These are phyloP conservation scores for Scenedesmus sp. DNA, from an alignment of 163 green algal genomes.

Conservation along the genomic window DNA sequence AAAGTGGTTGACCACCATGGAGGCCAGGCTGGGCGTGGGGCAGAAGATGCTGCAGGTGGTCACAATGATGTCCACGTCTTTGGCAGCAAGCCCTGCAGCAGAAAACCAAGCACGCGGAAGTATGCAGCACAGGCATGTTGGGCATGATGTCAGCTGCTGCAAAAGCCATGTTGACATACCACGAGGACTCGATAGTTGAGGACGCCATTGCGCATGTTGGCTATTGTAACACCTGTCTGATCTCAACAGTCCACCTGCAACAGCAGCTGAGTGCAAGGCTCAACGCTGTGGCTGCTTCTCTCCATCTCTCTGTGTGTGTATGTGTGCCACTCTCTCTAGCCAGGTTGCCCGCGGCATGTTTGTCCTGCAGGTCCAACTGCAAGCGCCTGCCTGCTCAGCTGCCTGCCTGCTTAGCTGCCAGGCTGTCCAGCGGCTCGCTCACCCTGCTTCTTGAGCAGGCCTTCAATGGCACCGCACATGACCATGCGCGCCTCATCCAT, in stretches of 20 bases:
- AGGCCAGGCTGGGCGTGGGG: conserved; percentile 84
- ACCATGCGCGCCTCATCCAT: conserved; percentile 54
- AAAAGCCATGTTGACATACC: neutral
- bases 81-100: conserved; percentile 34
- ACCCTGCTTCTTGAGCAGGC: conserved; percentile 55
- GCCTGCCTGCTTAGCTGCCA: neutral
- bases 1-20: conserved; percentile 93
- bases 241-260: too few relatives aligned
- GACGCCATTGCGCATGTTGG: too few relatives aligned
- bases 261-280: neutral
- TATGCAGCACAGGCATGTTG: neutral
- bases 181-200: too few relatives aligned
- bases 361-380: too few relatives aligned
- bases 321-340: too few relatives aligned
- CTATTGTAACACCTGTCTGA: too few relatives aligned
- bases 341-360: too few relatives aligned
- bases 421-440: neutral
- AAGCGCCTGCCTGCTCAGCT: neutral
- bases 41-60: conserved; percentile 88
- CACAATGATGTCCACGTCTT: conserved; percentile 87
- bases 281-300: too few relatives aligned
- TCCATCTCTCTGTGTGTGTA: too few relatives aligned
- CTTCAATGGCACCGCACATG: conserved; percentile 40
- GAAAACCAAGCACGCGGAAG: too few relatives aligned
- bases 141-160: neutral